These are phyloP conservation scores for Pulveroboletus sp. DNA, from an alignment of 768 basidiomycete species.

Conservation along the genomic window DNA sequence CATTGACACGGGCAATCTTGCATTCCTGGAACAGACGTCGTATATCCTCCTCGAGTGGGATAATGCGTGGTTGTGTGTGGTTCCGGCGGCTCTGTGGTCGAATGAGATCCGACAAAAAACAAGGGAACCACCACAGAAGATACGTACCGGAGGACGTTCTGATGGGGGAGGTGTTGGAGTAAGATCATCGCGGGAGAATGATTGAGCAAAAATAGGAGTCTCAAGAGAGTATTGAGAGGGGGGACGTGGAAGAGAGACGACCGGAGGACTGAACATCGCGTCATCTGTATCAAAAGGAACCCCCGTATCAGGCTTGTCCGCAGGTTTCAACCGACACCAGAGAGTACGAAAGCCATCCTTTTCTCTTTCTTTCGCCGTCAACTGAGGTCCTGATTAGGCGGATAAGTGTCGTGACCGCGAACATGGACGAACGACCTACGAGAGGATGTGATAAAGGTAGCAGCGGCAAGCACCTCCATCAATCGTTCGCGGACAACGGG, in stretches of 20 bases:
- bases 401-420: not conserved
- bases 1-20: slow-evolving; percentile 78
- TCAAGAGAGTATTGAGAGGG: slow-evolving; percentile 27
- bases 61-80: slow-evolving; percentile 35
- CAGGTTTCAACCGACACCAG: slow-evolving; percentile 78
- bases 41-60: slow-evolving; percentile 83
- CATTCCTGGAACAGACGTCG: slow-evolving; percentile 81
- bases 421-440: slow-evolving; percentile 11
- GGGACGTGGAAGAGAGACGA: slow-evolving; percentile 32
- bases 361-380: slow-evolving; percentile 27
- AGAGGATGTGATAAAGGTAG: slow-evolving; percentile 48
- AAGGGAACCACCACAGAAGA: not conserved
- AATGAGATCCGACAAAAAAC: not conserved
- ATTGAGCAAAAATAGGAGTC: slow-evolving; percentile 37
- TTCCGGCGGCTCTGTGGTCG: slow-evolving; percentile 13
- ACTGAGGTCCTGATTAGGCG: slow-evolving; percentile 15
- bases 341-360: slow-evolving; percentile 60
- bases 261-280: slow-evolving; percentile 71
- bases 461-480: slow-evolving; percentile 76
- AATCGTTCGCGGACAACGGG: slow-evolving; percentile 81
- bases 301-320: slow-evolving; percentile 80
- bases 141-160: slow-evolving; percentile 22
- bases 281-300: slow-evolving; percentile 76
- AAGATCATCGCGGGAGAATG: slow-evolving; percentile 27
- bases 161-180: slow-evolving; percentile 23